Base-by-base conservation (phyloP, 2,329 filamentous ascomycete genomes). In the Colletotrichum orchidophilum region DNA sequence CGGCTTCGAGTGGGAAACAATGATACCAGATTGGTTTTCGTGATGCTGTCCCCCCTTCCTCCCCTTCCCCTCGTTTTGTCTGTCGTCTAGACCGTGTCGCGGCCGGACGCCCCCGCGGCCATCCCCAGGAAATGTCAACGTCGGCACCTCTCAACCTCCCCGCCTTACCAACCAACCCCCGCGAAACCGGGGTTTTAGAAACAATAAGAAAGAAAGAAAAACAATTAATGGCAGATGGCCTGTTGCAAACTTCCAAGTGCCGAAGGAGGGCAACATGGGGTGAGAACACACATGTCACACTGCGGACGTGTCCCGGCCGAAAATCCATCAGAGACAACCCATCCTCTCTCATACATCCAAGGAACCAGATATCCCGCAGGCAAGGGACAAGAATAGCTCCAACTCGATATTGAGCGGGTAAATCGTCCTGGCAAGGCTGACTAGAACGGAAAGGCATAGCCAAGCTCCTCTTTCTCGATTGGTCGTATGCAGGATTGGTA, bases 391-490 rank as follows among this genome's bases (percentile, higher is more conserved):
- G 39, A 46, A 46, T 46, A 46, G 18, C 18, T n/a, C 18, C n/a
- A n/a, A n/a, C n/a, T n/a, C n/a, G n/a, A n/a, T n/a, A n/a, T n/a
- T n/a, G n/a, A n/a, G n/a, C n/a, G n/a, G n/a, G n/a, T n/a, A n/a
- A n/a, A n/a, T n/a, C n/a, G n/a, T n/a, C n/a, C 39, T 49, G 58
- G n/a, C 58, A 50, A 18, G 58, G 58, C 59, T 62, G 42, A 52
- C 29, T 50, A 12, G n/a, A n/a, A n/a, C n/a, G 42, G 2, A 21
- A 46, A 60, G 26, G 24, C 11, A 27, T 35, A 4, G 42, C 55
- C 33, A 59, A n/a, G 33, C n/a, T n/a, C n/a, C n/a, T n/a, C 33
- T 27, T 27, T 21, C n/a, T 9, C 12, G 13, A n/a, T n/a, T 27
- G 12, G n/a, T 24, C 13, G 42, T 7, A 33, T 12, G 26, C 59